Base-by-base conservation (phyloP, 2,329 filamentous ascomycete species). In the Fusarium sp. region DNA sequence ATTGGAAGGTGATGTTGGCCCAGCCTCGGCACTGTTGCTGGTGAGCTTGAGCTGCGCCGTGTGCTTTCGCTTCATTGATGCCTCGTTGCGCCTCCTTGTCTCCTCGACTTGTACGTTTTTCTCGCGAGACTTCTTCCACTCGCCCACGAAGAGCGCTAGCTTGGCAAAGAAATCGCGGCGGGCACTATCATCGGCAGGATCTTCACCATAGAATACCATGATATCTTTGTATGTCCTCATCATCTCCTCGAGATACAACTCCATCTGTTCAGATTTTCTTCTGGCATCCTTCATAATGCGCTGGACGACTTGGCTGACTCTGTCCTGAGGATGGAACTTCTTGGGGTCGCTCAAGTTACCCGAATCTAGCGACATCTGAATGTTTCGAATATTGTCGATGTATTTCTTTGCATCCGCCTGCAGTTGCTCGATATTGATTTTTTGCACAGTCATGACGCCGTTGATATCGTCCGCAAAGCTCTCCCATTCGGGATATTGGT, bases 241-340 rank as follows among this genome's bases (percentile, higher is more conserved):
- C 93, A 97, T 98, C 78, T 98, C 94, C 72, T 97, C 94, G 48
- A 98, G 84, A 79, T 97, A 98, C 24, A 98, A 84, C 77, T 93
- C 88, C 90, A 98, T 92, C 83, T 98, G 96, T 80, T 98, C 95
- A 4, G 96, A 94, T 84, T 98, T 99, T 75, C 95, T 88, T 67
- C 96, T 86, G 22, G 96, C 96, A 72, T 99, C 96, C 83, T 98
- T 98, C 95, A 99, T 98, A 71, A 88, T 91, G 54, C 95, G 88
- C 81, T 97, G 94, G 58, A 97, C 94, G 34, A 98, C 87, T 81
- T 97, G 93, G 68, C 91, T 92, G 45, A 98, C 94, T 65, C 96
- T 93, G 80, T 99, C 96, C 81, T 98, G 93, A 20, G 96, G 95
- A 78, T 99, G 96, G 86, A 99, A 99, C 76, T 95, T 97, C 85